Percentiles rank a stretch among this genome's conserved stretches.
These are phyloP conservation scores for Volvox carteri DNA, from an alignment of 163 green algal genomes.

Conservation along the genomic window DNA sequence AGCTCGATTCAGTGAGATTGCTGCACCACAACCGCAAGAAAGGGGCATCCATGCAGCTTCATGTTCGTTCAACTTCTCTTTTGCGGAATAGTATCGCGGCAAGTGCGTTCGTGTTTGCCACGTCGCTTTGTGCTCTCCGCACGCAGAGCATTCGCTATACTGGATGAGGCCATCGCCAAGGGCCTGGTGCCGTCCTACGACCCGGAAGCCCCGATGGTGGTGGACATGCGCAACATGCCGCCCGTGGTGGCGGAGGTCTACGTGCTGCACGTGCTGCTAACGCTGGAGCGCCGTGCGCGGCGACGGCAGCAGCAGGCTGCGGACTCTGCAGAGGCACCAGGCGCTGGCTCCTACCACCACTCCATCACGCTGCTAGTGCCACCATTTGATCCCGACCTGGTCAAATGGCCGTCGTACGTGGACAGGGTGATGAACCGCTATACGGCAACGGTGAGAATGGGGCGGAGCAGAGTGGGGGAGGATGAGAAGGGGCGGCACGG, in stretches of 20 bases:
- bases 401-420: constrained; percentile 67
- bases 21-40: too few species aligned
- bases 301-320: neutral
- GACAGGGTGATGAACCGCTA: constrained; percentile 63
- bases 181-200: constrained; percentile 65
- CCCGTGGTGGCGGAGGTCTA: constrained; percentile 70
- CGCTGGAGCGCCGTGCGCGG: constrained; percentile 45
- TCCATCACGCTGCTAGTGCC: constrained; percentile 65
- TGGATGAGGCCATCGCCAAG: constrained; percentile 67
- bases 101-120: too few species aligned
- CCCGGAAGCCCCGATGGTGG: constrained; percentile 60
- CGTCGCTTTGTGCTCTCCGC: too few species aligned
- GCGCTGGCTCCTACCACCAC: constrained; percentile 45
- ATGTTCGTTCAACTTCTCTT: too few species aligned
- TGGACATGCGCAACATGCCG: constrained; percentile 69
- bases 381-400: constrained; percentile 66
- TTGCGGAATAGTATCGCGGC: too few species aligned
- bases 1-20: too few species aligned
- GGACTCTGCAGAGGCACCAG: neutral
- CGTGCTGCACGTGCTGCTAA: constrained; percentile 52
- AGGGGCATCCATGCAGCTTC: too few species aligned
- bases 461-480: neutral
- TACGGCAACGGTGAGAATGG: constrained; percentile 20
- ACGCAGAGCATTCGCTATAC: constrained; percentile 60
- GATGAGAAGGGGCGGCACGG: too few species aligned